Evolutionary conservation across 805 yeast species (phyloP), one percentile per base, ranked within the genome.

Genomic region (Brettanomyces sp.): DNA sequence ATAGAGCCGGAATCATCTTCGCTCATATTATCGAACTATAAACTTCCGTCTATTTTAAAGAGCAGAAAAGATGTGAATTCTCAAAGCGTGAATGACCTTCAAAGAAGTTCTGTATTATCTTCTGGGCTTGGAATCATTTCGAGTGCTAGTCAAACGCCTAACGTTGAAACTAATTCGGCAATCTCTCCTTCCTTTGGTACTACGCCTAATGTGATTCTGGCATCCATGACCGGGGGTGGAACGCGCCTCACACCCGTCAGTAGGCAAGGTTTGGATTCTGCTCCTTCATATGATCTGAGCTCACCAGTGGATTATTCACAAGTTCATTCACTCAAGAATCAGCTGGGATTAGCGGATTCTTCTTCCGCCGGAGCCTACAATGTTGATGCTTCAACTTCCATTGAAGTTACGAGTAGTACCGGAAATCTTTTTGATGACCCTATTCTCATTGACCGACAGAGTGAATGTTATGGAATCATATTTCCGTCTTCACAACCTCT

Each of bases 401-500:
- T 30, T n/a, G 40, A 49, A 36, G 35, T 28, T 42, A 7, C 39
- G 37, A 28, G 12, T n/a, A 12, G 37, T 9, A 5, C 39, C 23
- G 48, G 44, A 40, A 41, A 46, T 44, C 41, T 14, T 43, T 34
- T 41, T 18, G 13, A 36, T 28, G 46, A 50, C 32, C 57, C 60
- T 5, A 49, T 49, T 9, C 41, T 83, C n/a, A 65, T 72, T 23
- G 80, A 81, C 52, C 60, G 76, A 3, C 60, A 70, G 8, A 70
- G 73, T 33, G 77, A 74, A 41, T 66, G 80, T 1, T 72, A 72
- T 49, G 89, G 84, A 0, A 56, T 80, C 1, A 66, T 84, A 2
- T 74, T 86, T 4, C 74, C 73, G 30, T 68, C 73, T 21, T 74
- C 88, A 0, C 73, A 80, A 39, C 85, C 90, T 2, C 65, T 85